Evolutionary conservation across 2,329 filamentous ascomycete genomes (phyloP).

Genomic region (Aureobasidium zeae): DNA sequence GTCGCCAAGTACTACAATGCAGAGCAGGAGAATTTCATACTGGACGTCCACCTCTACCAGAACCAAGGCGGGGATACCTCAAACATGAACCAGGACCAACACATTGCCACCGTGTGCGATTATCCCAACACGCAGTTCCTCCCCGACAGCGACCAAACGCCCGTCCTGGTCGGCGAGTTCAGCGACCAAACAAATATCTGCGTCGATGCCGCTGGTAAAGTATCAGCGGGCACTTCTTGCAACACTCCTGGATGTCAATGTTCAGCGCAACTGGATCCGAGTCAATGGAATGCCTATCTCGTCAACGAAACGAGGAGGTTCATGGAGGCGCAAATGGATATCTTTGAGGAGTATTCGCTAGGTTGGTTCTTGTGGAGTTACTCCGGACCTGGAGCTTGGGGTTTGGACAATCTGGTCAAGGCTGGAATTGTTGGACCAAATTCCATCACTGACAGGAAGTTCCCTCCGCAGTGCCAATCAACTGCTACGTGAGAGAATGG

Average conservation of each 20-base stretch:
- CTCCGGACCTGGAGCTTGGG: conserved; percentile 36
- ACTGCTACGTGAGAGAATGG: too few species aligned
- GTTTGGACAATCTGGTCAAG: conserved; percentile 32
- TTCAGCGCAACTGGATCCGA: conserved; percentile 37
- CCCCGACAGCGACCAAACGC: conserved; percentile 27
- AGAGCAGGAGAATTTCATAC: conserved; percentile 44
- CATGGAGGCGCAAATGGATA: conserved; percentile 46
- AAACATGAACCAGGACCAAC: conserved; percentile 30
- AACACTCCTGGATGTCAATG: conserved; percentile 31
- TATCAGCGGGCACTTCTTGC: conserved; percentile 30
- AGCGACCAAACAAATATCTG: conserved; percentile 47
- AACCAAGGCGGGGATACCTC: conserved; percentile 32
- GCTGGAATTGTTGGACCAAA: conserved; percentile 32
- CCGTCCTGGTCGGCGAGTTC: conserved; percentile 46
- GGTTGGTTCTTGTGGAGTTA: conserved; percentile 50
- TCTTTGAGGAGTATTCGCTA: conserved; percentile 42
- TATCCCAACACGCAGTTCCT: conserved; percentile 52
- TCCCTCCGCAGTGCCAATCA: conserved; percentile 23
- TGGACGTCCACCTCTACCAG: conserved; percentile 54
- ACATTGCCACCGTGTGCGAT: conserved; percentile 42
- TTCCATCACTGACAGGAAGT: conserved; percentile 27
- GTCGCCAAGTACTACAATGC: conserved; percentile 45
- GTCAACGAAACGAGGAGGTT: conserved; percentile 41
- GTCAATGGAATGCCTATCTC: conserved; percentile 36
- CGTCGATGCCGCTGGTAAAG: conserved; percentile 46